A percentile compares a stretch with the other conserved stretches of the same genome.
phyloP scores from a whole-genome alignment of 164 flowering plant genomes.

The Berberis vulgaris region DNA sequence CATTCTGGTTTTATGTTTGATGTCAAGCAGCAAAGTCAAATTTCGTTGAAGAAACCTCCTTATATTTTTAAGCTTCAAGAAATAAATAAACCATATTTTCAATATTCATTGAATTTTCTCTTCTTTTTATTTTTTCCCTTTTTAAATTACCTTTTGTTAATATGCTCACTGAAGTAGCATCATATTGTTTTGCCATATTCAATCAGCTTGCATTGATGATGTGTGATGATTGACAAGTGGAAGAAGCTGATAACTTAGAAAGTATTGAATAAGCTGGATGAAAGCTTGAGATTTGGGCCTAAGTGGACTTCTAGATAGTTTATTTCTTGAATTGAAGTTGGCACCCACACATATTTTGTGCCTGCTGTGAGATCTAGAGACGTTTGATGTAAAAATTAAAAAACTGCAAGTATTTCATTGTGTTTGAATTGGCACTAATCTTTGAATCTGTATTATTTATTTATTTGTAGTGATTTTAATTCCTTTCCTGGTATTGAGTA shows the following conservation, averaged over 20 bases:
- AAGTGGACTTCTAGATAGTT: conserved; percentile 9
- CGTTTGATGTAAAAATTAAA: conserved; percentile 4
- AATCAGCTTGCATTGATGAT: conserved; percentile 58
- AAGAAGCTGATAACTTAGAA: conserved; percentile 23
- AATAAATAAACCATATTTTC: not conserved
- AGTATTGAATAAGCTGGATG: conserved; percentile 24
- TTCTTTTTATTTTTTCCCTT: not conserved
- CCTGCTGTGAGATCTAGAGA: conserved; percentile 4
- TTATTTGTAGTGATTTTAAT: not conserved
- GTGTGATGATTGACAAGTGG: conserved; percentile 41
- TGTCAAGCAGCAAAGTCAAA: too few relatives aligned
- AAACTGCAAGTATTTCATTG: not conserved
- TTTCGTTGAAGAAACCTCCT: too few relatives aligned
- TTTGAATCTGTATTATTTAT: not conserved
- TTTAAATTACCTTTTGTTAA: not conserved
- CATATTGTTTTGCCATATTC: conserved; percentile 28
- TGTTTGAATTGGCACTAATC: not conserved
- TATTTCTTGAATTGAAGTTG: conserved; percentile 2
- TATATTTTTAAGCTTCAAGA: too few relatives aligned
- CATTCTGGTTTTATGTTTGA: too few relatives aligned
- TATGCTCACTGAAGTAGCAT: conserved; percentile 7
- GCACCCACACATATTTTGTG: conserved; percentile 7
- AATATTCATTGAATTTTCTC: not conserved
- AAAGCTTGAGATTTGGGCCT: conserved; percentile 16
- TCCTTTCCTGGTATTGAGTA: not conserved